These are phyloP conservation scores for Kuraishia borneana DNA, from an alignment of 805 yeast species.

Conservation along the genomic window DNA sequence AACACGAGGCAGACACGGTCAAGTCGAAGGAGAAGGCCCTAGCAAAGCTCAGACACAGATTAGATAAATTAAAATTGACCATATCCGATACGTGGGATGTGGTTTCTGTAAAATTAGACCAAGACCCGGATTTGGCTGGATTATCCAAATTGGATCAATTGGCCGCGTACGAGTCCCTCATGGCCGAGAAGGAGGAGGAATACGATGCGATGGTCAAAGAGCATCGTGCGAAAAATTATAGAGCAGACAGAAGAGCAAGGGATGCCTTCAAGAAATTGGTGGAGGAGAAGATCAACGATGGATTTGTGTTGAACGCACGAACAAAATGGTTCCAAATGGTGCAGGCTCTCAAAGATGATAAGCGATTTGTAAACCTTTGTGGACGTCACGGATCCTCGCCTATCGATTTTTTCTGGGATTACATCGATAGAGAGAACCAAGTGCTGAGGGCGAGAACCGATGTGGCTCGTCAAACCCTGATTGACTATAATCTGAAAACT, in stretches of 20 bases:
- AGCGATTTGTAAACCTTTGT: slow-evolving; percentile 45
- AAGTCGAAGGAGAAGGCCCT: slow-evolving; percentile 35
- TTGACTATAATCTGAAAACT: slow-evolving; percentile 9
- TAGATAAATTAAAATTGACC: slow-evolving; percentile 21
- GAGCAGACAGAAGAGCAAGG: slow-evolving; percentile 57
- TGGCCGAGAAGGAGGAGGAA: slow-evolving; percentile 17
- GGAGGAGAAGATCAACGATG: slow-evolving; percentile 17
- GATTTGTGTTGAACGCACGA: slow-evolving; percentile 32
- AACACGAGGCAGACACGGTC: slow-evolving; percentile 15
- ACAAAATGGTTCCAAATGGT: slow-evolving; percentile 51
- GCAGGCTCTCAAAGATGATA: slow-evolving; percentile 38
- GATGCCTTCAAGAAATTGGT: slow-evolving; percentile 43
- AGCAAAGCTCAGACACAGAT: slow-evolving; percentile 38
- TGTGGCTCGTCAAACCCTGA: slow-evolving; percentile 38
- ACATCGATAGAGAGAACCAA: slow-evolving; percentile 50
- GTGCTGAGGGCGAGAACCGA: slow-evolving; percentile 48
- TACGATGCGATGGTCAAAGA: slow-evolving; percentile 16
- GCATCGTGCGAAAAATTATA: slow-evolving; percentile 30
- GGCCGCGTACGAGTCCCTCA: slow-evolving; percentile 28
- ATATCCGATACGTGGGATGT: slow-evolving; percentile 26
- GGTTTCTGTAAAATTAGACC: slow-evolving; percentile 21
- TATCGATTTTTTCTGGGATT: slow-evolving; percentile 65
- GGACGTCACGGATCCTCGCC: slow-evolving; percentile 77
- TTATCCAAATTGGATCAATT: slow-evolving; percentile 53
- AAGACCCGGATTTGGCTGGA: slow-evolving; percentile 35